phyloP scores from a whole-genome alignment of 2,329 filamentous ascomycete genomes.

The Colletotrichum endophyticum region DNA sequence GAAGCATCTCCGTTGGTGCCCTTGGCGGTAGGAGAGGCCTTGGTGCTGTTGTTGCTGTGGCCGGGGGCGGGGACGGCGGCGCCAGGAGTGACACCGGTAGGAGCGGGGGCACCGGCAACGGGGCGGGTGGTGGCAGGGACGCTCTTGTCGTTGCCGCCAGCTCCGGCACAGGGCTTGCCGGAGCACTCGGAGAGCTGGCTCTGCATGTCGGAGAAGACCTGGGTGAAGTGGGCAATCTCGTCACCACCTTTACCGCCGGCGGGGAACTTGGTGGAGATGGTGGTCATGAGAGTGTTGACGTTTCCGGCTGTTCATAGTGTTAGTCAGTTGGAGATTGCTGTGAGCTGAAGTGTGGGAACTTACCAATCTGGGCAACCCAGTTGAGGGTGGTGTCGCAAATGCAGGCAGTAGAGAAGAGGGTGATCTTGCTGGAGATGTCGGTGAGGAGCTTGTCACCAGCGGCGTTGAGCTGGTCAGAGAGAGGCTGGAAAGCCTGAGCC shows the following conservation, averaged over 20 bases:
- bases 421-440: conserved; percentile 4
- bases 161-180: not conserved
- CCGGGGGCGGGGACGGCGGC: not conserved
- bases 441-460: conserved; percentile 17
- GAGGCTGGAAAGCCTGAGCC: conserved; percentile 20
- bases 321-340: not conserved
- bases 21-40: not conserved
- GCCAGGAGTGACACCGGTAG: not conserved
- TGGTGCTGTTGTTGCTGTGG: not conserved
- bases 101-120: not conserved
- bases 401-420: not conserved
- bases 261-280: conserved; percentile 21
- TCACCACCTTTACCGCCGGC: conserved; percentile 19
- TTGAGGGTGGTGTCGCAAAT: conserved; percentile 4
- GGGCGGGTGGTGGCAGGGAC: not conserved
- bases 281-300: conserved; percentile 18
- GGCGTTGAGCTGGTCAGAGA: conserved; percentile 17
- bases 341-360: rapidly evolving
- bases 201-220: conserved; percentile 13
- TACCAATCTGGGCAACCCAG: conserved; percentile 17
- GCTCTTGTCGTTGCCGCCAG: not conserved
- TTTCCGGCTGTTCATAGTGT: not conserved
- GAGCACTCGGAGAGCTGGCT: not conserved
- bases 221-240: conserved; percentile 14
- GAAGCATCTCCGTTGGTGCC: not conserved